Percentiles rank a stretch among this genome's conserved stretches.
phyloP scores from a whole-genome alignment of 2,329 filamentous ascomycete genomes.

The Atkinsonella hypoxylon region DNA sequence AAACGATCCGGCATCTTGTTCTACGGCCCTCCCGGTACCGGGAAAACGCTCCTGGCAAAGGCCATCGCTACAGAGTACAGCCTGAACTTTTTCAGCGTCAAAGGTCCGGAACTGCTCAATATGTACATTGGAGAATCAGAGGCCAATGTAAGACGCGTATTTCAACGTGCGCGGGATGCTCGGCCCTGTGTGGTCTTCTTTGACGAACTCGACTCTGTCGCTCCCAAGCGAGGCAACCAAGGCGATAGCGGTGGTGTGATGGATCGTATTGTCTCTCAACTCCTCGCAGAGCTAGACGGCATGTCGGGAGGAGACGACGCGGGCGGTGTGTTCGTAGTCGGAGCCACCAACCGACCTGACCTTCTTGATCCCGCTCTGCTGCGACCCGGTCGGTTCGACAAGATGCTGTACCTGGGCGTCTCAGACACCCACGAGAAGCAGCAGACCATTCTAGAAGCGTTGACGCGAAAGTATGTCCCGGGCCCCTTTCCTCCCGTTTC shows the following conservation, averaged over 20 bases:
- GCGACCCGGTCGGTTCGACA: slow-evolving; percentile 86
- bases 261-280: slow-evolving; percentile 92
- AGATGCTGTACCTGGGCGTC: slow-evolving; percentile 95
- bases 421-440: slow-evolving; percentile 97
- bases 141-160: slow-evolving; percentile 80
- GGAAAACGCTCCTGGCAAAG: slow-evolving; percentile 86
- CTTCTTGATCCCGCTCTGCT: slow-evolving; percentile 81
- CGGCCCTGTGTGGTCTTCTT: slow-evolving; percentile 88
- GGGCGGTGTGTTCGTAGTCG: slow-evolving; percentile 90
- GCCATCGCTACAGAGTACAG: slow-evolving; percentile 90
- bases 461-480: slow-evolving; percentile 74
- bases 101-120: slow-evolving; percentile 81
- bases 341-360: slow-evolving; percentile 90
- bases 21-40: slow-evolving; percentile 82
- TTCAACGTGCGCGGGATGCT: slow-evolving; percentile 76
- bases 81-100: slow-evolving; percentile 89
- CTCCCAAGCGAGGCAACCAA: slow-evolving; percentile 92
- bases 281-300: slow-evolving; percentile 89
- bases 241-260: slow-evolving; percentile 96
- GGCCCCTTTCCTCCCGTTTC: background rate
- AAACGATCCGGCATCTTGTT: slow-evolving; percentile 90
- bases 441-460: slow-evolving; percentile 80
- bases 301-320: slow-evolving; percentile 89
- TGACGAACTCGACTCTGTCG: slow-evolving; percentile 84
- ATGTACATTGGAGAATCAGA: slow-evolving; percentile 96